Conservation (phyloP, 805 yeast genomes). For the Nadsonia fulvescens region DNA sequence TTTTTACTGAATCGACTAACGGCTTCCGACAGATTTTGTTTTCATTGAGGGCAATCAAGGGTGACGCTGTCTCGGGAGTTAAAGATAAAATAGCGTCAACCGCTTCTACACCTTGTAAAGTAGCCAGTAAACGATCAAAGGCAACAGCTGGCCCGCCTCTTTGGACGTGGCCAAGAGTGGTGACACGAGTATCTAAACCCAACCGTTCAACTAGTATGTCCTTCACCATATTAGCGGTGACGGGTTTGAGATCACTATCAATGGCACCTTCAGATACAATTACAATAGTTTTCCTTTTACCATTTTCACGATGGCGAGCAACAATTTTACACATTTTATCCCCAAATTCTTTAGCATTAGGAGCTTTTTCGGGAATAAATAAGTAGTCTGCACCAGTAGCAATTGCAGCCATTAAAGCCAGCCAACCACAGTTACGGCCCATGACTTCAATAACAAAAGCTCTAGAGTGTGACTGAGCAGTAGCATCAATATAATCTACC, state of each 20-base stretch:
- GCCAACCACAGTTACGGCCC: slow-evolving; percentile 99
- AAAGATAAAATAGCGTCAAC: slow-evolving; percentile 77
- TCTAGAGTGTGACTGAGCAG: slow-evolving; percentile 90
- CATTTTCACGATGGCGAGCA: slow-evolving; percentile 60
- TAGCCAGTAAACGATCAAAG: slow-evolving; percentile 75
- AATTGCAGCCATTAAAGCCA: slow-evolving; percentile 91
- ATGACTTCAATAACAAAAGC: slow-evolving; percentile 95
- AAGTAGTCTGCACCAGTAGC: slow-evolving; percentile 92
- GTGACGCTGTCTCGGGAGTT: slow-evolving; percentile 84
- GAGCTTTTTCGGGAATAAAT: slow-evolving; percentile 87
- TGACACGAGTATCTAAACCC: slow-evolving; percentile 86
- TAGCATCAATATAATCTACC: slow-evolving; percentile 92
- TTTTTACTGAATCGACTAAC: slow-evolving; percentile 71
- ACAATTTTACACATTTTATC: slow-evolving; percentile 61
- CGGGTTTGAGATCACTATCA: slow-evolving; percentile 60
- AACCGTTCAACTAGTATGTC: slow-evolving; percentile 63
- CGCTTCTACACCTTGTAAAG: slow-evolving; percentile 94
- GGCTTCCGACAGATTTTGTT: slow-evolving; percentile 73
- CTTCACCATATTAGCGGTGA: slow-evolving; percentile 67
- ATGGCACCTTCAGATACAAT: slow-evolving; percentile 97
- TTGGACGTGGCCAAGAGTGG: slow-evolving; percentile 93
- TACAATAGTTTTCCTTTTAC: slow-evolving; percentile 86
- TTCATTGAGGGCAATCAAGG: slow-evolving; percentile 77
- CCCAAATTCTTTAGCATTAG: slow-evolving; percentile 55
- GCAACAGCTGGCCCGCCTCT: slow-evolving; percentile 98